Percentiles rank a stretch among this genome's conserved stretches.
Evolutionary conservation across 768 basidiomycete genomes (phyloP).

Genomic region (Hirschioporus abietinus): DNA sequence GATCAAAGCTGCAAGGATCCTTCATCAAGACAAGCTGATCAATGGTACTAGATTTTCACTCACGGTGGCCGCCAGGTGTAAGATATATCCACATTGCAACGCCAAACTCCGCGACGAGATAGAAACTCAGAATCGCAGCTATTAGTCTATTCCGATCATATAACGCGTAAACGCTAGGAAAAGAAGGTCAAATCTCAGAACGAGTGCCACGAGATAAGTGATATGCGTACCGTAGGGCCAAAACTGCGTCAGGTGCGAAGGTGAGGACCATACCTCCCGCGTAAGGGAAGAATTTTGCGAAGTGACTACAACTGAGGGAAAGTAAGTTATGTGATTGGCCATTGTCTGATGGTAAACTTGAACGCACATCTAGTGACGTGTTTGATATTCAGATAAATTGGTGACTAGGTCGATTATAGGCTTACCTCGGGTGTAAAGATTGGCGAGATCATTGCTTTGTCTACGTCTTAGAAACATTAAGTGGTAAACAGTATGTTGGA

Average conservation of each 20-base stretch:
- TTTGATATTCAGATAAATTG: no score
- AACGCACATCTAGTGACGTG: not conserved
- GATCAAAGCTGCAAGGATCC: not conserved
- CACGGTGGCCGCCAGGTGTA: not conserved
- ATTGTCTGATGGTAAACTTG: not conserved
- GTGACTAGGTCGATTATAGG: no score
- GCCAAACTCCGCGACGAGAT: not conserved
- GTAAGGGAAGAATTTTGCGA: not conserved
- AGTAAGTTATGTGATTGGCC: not conserved
- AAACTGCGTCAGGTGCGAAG: not conserved
- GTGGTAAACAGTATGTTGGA: not conserved
- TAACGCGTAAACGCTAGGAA: not conserved
- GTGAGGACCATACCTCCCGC: not conserved
- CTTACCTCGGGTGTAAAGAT: constrained; percentile 1
- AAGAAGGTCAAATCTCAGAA: not conserved
- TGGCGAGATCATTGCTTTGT: not conserved
- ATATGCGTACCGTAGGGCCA: not conserved
- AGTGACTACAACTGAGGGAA: not conserved
- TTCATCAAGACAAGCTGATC: not conserved
- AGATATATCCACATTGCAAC: not conserved
- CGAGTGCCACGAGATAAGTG: not conserved
- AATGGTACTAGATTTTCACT: not conserved
- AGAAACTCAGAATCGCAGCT: not conserved
- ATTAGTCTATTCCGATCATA: not conserved
- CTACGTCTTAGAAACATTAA: not conserved